Conservation (phyloP, 1,284 basidiomycete genomes). For the Exobasidium rhododendri region DNA sequence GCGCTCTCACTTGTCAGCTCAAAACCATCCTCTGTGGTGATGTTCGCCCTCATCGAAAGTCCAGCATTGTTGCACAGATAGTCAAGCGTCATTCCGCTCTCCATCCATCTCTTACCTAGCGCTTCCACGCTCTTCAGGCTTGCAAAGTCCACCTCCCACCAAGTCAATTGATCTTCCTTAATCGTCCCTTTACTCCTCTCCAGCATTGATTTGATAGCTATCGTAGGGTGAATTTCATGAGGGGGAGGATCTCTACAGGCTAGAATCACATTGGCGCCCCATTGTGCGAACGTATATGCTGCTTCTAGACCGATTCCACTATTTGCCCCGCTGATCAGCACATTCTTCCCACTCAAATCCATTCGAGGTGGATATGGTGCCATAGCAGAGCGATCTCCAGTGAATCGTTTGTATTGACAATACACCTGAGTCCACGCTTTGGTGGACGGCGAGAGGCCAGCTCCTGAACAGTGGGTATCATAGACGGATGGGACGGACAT, state of each 20-base stretch:
- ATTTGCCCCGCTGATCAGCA: conserved; percentile 39
- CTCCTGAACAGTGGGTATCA: conserved; percentile 39
- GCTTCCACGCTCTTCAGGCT: conserved; percentile 26
- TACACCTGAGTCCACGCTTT: conserved; percentile 24
- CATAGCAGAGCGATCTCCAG: conserved; percentile 12
- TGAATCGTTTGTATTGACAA: conserved; percentile 23
- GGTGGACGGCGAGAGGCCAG: conserved; percentile 32
- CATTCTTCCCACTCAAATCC: conserved; percentile 34
- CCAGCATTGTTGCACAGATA: conserved; percentile 37
- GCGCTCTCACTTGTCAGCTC: conserved; percentile 26
- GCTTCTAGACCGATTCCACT: conserved; percentile 41
- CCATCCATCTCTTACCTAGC: conserved; percentile 27
- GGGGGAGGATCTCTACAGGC: conserved; percentile 34
- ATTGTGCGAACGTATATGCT: conserved; percentile 28
- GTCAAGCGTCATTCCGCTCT: conserved; percentile 26
- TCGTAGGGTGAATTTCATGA: conserved; percentile 39
- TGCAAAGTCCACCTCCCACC: conserved; percentile 43
- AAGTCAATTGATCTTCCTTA: conserved; percentile 24
- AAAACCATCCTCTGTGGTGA: conserved; percentile 38
- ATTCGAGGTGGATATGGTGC: conserved; percentile 22
- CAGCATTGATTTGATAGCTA: conserved; percentile 28
- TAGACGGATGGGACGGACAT: conserved; percentile 36
- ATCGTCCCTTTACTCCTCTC: conserved; percentile 5
- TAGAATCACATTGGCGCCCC: conserved; percentile 37
- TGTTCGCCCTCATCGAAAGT: conserved; percentile 10